phyloP scores from a whole-genome alignment of 306 rosid genomes.

The Casuarina cunninghamiana region DNA sequence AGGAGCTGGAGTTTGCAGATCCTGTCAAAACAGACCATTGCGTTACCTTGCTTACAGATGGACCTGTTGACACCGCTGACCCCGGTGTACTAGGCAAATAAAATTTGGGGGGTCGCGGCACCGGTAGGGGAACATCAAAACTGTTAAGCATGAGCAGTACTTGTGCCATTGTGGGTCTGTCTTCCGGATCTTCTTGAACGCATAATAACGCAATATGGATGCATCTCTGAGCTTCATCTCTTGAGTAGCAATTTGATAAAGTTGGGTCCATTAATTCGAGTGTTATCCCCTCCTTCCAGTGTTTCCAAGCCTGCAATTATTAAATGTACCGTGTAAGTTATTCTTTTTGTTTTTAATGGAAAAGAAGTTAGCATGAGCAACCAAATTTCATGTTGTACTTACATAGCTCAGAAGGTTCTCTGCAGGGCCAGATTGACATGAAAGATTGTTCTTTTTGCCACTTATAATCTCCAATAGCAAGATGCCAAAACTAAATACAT shows the following conservation, averaged over 20 bases:
- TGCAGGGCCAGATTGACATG: no score
- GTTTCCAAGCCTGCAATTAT: no score
- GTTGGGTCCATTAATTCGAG: no score
- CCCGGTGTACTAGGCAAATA: background rate
- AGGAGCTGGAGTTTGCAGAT: background rate
- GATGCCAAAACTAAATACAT: no score
- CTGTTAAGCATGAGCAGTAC: slow-evolving; percentile 17
- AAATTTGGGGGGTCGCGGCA: slow-evolving; percentile 5
- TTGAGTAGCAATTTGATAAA: slow-evolving; percentile 7
- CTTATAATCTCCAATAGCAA: no score
- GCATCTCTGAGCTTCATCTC: slow-evolving; percentile 19
- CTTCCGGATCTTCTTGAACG: slow-evolving; percentile 6
- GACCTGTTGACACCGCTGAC: background rate
- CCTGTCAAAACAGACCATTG: background rate
- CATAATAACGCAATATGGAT: slow-evolving; percentile 22
- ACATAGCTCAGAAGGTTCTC: no score
- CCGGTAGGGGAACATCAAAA: slow-evolving; percentile 8
- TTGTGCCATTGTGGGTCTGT: slow-evolving; percentile 14
- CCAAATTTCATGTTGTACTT: no score
- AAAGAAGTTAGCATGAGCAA: no score
- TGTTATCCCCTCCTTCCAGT: no score
- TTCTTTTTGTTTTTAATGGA: no score
- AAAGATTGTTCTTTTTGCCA: no score
- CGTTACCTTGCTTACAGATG: background rate
- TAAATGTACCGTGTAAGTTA: no score